Evolutionary conservation across 208 protist species (phyloP), one percentile per base, ranked within the genome.

Genomic region (Trypanosoma scelopori): DNA sequence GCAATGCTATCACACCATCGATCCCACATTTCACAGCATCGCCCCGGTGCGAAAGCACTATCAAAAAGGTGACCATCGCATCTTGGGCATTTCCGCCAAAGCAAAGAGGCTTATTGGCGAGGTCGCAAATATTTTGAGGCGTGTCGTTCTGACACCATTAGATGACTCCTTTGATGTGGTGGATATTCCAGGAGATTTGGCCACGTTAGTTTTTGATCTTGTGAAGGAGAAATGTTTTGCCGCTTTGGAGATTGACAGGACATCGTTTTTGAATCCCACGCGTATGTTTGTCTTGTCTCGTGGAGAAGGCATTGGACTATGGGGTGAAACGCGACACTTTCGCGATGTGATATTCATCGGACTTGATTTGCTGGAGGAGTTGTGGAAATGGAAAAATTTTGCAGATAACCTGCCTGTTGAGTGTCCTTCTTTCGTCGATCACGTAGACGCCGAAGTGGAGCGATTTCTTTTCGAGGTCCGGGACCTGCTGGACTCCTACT

Each of bases 341-440:
- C 74, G 84, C 15, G 85, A 95, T 69, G 62, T 81, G 49, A 85
- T 93, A 42, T 91, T 95, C 46, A 73, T 93, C 30, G 84, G 86
- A 4, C 76, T 92, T 15, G 83, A 95, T 57, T 51, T 92, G 5
- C 53, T 93, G 42, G 79, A 87, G 55, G 85, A 92, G 56, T 70
- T 95, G 48, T 93, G 84, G 84, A 65, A 81, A 18, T 95, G 89
- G 89, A 92, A 92, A 64, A 52, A 27, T 35, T 48, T 92, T 12
- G 69, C 81, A 9, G 70, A 70, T 42, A 64, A 27, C 16, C 53
- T 93, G 1, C 76, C 85, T 0, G 89, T 84, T 16, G 86, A 93
- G 41, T 81, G 82, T 71, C 58, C 81, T 46, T 71, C 73, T 30
- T 83, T 84, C 64, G 75, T 90, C 43, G 84, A 92, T 58, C 62